Conservation (phyloP, 768 basidiomycete species). For the Rickenella mellea region DNA sequence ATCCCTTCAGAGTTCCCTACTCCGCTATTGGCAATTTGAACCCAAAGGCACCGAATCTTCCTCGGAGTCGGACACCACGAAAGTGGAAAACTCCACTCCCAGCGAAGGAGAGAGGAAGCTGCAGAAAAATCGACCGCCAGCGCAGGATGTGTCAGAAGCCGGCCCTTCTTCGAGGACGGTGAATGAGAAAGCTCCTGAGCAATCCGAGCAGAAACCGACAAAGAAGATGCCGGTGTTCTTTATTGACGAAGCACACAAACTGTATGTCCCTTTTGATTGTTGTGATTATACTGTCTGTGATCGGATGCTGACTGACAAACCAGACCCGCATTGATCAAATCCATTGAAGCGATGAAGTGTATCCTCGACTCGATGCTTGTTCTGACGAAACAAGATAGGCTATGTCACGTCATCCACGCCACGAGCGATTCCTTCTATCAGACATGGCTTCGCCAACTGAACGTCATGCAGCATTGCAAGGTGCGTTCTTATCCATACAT, state of each 20-base stretch:
- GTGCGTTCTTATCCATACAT: constrained; percentile 20
- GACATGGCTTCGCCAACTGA: constrained; percentile 71
- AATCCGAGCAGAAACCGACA: constrained; percentile 18
- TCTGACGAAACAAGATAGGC: constrained; percentile 77
- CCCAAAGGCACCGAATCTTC: constrained; percentile 15
- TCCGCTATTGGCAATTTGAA: constrained; percentile 67
- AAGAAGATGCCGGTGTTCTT: constrained; percentile 78
- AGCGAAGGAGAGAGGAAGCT: background rate
- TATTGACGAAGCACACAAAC: constrained; percentile 79
- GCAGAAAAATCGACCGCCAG: too few species aligned
- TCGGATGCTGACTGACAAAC: background rate
- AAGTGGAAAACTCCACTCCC: constrained; percentile 23
- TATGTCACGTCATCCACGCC: constrained; percentile 76
- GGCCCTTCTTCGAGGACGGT: too few species aligned
- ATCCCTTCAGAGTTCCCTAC: constrained; percentile 47
- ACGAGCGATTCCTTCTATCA: constrained; percentile 83
- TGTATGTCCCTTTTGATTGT: constrained; percentile 32
- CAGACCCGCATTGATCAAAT: constrained; percentile 69
- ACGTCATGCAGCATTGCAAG: constrained; percentile 79
- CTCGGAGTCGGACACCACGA: constrained; percentile 29
- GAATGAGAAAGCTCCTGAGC: background rate
- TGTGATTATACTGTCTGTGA: constrained; percentile 1
- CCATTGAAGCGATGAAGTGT: constrained; percentile 74
- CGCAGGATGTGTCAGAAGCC: too few species aligned
- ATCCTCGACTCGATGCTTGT: constrained; percentile 81